These are phyloP conservation scores for Sphagnum fallax DNA, from an alignment of 228 moss, liverwort and hornwort genomes.

Conservation along the genomic window DNA sequence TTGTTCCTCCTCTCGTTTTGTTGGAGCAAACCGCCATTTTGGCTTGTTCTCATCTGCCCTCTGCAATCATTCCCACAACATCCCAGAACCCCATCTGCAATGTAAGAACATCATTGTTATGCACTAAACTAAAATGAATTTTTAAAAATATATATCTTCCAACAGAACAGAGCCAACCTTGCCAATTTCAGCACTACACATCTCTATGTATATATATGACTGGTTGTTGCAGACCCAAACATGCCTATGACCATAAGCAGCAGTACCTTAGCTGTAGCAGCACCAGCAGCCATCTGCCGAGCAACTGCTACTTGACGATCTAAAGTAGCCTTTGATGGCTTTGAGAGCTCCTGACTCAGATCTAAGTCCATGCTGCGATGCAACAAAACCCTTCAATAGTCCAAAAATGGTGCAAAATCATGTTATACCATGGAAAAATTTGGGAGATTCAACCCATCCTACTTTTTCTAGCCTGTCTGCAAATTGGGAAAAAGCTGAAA, in stretches of 20 bases:
- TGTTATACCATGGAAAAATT: too few relatives aligned
- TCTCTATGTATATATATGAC: not conserved
- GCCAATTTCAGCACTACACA: too few relatives aligned
- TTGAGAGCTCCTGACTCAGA: constrained; percentile 75
- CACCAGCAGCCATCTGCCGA: constrained; percentile 23
- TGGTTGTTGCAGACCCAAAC: not conserved
- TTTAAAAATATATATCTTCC: too few relatives aligned
- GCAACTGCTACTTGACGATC: constrained; percentile 80
- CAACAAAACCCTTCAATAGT: not conserved
- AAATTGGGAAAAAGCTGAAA: too few relatives aligned
- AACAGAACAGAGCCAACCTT: too few relatives aligned
- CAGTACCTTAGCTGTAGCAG: constrained; percentile 38
- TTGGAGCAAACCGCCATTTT: constrained; percentile 76
- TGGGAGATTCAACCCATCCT: too few relatives aligned
- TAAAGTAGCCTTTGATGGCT: constrained; percentile 78
- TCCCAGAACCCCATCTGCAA: not conserved
- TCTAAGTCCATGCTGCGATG: constrained; percentile 83
- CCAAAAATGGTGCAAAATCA: too few relatives aligned
- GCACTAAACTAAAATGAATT: too few relatives aligned
- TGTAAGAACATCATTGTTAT: not conserved
- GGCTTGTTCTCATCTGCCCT: constrained; percentile 30
- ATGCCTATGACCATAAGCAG: too few relatives aligned
- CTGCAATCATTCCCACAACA: constrained; percentile 19
- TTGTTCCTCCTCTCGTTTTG: constrained; percentile 84
- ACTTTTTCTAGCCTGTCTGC: too few relatives aligned